Base-by-base conservation (phyloP, 768 basidiomycete species). In the Russula vinacea region DNA sequence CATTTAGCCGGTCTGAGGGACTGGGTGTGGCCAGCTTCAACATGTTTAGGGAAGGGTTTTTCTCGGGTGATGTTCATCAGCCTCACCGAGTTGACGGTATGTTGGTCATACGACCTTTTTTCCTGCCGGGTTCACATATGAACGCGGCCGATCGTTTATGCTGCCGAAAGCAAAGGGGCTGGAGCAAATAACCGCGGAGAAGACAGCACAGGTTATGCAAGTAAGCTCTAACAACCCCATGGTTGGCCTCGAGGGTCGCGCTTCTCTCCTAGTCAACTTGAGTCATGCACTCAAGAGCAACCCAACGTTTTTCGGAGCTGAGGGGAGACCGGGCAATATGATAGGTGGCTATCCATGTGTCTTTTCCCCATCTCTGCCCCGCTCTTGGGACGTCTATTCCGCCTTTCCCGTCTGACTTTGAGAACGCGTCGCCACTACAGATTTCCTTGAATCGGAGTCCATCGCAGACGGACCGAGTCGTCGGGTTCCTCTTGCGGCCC, bases 201-300 rank as follows among this genome's bases (percentile, higher is more conserved):
- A 77, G 51, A 80, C 89, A 29, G 81, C 86, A 6, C 68, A 77
- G 42, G 88, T 84, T 2, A 86, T 98, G 81, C 96, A 98, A 75
- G 94, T 94, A 32, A 80, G 74, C 56, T 77, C 82, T 1, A 66
- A 78, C 0, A 98, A 98, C 72, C 89, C 91, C 0, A 90, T 98
- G 86, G 86, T 91, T 19, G 96, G 94, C 7, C 80, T 98, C 22
- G 87, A 93, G 65, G 96, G 96, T 2, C 87, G 96, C 39, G 80
- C 93, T 0, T 79, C 83, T 0, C 82, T 98, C 5, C 81, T 98
- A 19, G 78, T 81, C 68, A 87, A 84, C 65, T 84, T 98, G 49
- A 83, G 84, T 51, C 77, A 78, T 39, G 94, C 94, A 0, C 82
- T 98, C 62, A 78, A 79, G 26, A 74, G 80, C 3, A 84, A 80